Evolutionary conservation across 2,329 filamentous ascomycete genomes (phyloP).

Genomic region (Basipetospora chlamydospora): DNA sequence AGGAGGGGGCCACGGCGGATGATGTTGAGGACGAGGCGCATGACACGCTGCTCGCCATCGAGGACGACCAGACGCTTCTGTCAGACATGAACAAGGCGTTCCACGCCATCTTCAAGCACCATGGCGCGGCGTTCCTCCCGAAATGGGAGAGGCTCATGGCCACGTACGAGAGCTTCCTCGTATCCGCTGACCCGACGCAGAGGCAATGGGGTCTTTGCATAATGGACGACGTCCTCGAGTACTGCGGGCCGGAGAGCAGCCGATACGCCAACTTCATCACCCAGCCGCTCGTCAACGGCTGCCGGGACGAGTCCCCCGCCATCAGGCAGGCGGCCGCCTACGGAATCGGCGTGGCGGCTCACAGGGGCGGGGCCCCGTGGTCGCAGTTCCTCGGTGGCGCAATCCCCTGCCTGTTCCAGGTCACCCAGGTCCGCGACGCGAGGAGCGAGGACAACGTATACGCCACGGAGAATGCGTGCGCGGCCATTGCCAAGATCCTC

Average conservation of each 20-base stretch:
- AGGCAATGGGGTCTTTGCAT: constrained; percentile 99
- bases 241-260: constrained; percentile 80
- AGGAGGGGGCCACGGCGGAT: constrained; percentile 55
- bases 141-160: constrained; percentile 75
- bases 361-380: constrained; percentile 80
- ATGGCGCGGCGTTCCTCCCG: constrained; percentile 69
- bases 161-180: constrained; percentile 77
- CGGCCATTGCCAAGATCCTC: constrained; percentile 91
- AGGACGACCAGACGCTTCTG: constrained; percentile 90
- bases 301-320: constrained; percentile 72
- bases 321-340: constrained; percentile 95
- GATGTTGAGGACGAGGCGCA: constrained; percentile 85
- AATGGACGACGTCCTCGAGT: constrained; percentile 95
- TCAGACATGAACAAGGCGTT: constrained; percentile 99
- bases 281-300: constrained; percentile 72
- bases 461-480: constrained; percentile 93
- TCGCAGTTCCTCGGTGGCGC: constrained; percentile 71
- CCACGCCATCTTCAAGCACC: constrained; percentile 97
- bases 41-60: constrained; percentile 77
- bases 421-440: constrained; percentile 65
- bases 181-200: constrained; percentile 71
- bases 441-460: constrained; percentile 89
- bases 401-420: constrained; percentile 71
- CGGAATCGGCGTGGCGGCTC: constrained; percentile 87
- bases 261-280: constrained; percentile 77